A percentile compares a stretch with the other conserved stretches of the same genome.
Conservation (phyloP, 148 eudicot species). For the Rhododendron vialii region DNA sequence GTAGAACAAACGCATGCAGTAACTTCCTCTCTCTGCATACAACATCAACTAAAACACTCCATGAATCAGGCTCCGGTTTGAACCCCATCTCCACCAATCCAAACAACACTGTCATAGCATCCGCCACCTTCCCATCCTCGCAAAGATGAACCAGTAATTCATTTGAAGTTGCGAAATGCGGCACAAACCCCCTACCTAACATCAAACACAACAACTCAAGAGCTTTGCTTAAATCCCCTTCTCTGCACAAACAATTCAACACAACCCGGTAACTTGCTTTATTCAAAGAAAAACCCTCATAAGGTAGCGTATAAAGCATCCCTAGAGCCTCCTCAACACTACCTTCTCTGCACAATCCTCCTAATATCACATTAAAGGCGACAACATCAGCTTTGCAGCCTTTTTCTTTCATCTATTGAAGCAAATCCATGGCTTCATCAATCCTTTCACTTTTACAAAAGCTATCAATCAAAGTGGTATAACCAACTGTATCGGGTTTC, state of each 20-base stretch:
- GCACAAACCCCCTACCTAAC: conserved; percentile 73
- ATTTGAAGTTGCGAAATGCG: conserved; percentile 86
- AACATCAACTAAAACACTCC: conserved; percentile 59
- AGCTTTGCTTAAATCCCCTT: conserved; percentile 62
- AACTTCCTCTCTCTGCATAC: conserved; percentile 79
- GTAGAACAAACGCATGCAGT: conserved; percentile 57
- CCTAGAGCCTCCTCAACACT: conserved; percentile 60
- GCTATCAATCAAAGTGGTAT: conserved; percentile 74
- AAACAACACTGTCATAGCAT: conserved; percentile 45
- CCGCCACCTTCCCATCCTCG: conserved; percentile 53
- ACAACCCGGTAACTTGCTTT: conserved; percentile 25
- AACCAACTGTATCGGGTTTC: conserved; percentile 68
- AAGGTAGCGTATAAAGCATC: conserved; percentile 71
- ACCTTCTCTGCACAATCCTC: conserved; percentile 55
- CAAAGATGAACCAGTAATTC: conserved; percentile 61
- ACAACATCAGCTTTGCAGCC: conserved; percentile 68
- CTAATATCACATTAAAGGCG: conserved; percentile 64
- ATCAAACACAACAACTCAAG: conserved; percentile 56
- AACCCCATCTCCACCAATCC: conserved; percentile 68
- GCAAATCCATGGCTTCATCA: conserved; percentile 59
- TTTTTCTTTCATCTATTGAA: conserved; percentile 60
- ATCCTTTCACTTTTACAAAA: conserved; percentile 53
- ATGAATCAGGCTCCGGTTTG: conserved; percentile 64
- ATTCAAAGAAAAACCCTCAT: conserved; percentile 51
- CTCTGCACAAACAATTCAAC: conserved; percentile 34